These are phyloP conservation scores for Crucihimalaya himalaica DNA, from an alignment of 345 rosid species.

Conservation along the genomic window DNA sequence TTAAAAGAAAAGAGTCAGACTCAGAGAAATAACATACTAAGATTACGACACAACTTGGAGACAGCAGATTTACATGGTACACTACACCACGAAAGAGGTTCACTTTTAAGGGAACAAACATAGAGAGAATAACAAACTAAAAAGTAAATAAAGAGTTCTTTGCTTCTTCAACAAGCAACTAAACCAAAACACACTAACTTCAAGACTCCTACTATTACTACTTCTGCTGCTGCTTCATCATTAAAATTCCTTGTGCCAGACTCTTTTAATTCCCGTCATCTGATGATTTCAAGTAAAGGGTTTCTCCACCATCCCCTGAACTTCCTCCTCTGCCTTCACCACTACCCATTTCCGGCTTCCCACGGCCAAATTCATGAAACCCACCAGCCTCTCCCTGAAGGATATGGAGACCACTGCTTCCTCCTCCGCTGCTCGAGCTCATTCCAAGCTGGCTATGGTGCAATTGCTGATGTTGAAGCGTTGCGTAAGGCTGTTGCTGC, in stretches of 20 bases:
- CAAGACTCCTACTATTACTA: conserved; percentile 32
- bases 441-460: conserved; percentile 93
- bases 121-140: conserved; percentile 10
- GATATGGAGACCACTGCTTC: conserved; percentile 56
- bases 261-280: conserved; percentile 72
- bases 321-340: conserved; percentile 83
- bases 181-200: conserved; percentile 30
- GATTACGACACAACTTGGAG: conserved; percentile 32
- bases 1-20: conserved; percentile 4
- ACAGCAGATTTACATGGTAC: conserved; percentile 42
- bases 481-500: conserved; percentile 58
- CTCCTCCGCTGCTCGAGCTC: conserved; percentile 74
- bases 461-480: conserved; percentile 85
- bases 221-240: conserved; percentile 31
- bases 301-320: conserved; percentile 88
- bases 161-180: conserved; percentile 34
- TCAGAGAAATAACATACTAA: conserved; percentile 32
- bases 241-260: conserved; percentile 31
- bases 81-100: conserved; percentile 37
- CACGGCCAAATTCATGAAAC: conserved; percentile 80
- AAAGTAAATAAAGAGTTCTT: conserved; percentile 23
- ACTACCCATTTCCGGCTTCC: conserved; percentile 83
- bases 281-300: conserved; percentile 75
- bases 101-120: conserved; percentile 33
- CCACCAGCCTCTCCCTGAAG: conserved; percentile 50